These are phyloP conservation scores for Alternaria postmessia DNA, from an alignment of 2,329 filamentous ascomycete genomes.

Conservation along the genomic window DNA sequence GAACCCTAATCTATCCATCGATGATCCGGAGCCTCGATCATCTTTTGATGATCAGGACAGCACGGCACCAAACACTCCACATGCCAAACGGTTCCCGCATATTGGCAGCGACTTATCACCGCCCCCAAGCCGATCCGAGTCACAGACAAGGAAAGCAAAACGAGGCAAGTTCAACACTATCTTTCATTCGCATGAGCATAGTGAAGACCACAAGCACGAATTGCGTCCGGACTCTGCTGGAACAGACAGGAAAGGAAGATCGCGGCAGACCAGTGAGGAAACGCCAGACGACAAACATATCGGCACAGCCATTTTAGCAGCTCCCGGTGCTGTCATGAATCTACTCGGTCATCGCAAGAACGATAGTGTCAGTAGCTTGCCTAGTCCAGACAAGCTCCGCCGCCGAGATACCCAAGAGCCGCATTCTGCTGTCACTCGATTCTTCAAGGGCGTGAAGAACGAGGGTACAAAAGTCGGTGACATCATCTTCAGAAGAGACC, in stretches of 20 bases:
- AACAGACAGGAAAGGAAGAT: constrained; percentile 35
- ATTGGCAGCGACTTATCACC: constrained; percentile 49
- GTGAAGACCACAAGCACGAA: constrained; percentile 41
- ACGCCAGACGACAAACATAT: constrained; percentile 39
- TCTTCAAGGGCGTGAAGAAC: constrained; percentile 79
- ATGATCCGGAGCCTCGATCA: constrained; percentile 46
- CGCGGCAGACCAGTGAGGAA: constrained; percentile 46
- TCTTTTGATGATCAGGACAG: constrained; percentile 51
- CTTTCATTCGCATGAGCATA: constrained; percentile 51
- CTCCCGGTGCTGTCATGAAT: constrained; percentile 45
- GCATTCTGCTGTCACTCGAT: constrained; percentile 69
- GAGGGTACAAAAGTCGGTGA: constrained; percentile 70
- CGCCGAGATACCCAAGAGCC: constrained; percentile 54
- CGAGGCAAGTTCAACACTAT: constrained; percentile 51
- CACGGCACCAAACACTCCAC: constrained; percentile 51
- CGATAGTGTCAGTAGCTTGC: constrained; percentile 48
- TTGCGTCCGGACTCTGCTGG: constrained; percentile 28
- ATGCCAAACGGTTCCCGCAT: constrained; percentile 41
- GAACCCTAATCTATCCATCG: constrained; percentile 26
- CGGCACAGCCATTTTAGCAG: constrained; percentile 39
- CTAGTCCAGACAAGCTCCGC: constrained; percentile 37
- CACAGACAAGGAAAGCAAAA: constrained; percentile 45
- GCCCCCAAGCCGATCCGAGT: constrained; percentile 44
- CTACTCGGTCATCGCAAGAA: constrained; percentile 48
- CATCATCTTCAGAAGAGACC: constrained; percentile 67